These are phyloP conservation scores for Jamesozyma rosinii DNA, from an alignment of 805 yeast genomes.

Conservation along the genomic window DNA sequence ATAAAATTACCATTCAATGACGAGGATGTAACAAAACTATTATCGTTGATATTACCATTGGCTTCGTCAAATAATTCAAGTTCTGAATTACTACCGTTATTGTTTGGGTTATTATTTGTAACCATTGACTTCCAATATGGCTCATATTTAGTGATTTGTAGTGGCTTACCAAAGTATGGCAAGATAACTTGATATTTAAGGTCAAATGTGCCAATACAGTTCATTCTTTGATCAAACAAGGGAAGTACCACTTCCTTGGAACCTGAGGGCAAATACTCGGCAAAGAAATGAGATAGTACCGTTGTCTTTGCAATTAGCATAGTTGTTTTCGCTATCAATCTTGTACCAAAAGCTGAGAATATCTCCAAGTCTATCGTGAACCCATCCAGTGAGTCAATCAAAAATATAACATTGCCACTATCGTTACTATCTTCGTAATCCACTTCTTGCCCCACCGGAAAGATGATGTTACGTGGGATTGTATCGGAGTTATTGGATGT, in stretches of 20 bases:
- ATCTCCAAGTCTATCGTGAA: constrained; percentile 80
- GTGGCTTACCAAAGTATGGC: constrained; percentile 76
- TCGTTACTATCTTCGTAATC: constrained; percentile 4
- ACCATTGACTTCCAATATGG: constrained; percentile 95
- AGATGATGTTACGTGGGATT: constrained; percentile 75
- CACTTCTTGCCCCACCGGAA: constrained; percentile 50
- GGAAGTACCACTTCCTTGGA: constrained; percentile 45
- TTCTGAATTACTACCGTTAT: neutral
- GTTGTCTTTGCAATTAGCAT: constrained; percentile 84
- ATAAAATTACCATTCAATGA: constrained; percentile 77
- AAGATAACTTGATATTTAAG: constrained; percentile 75
- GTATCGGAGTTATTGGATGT: constrained; percentile 68
- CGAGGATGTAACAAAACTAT: constrained; percentile 71
- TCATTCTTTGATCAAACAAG: constrained; percentile 68
- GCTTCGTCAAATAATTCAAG: neutral
- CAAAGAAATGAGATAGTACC: constrained; percentile 48
- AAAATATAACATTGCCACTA: constrained; percentile 51
- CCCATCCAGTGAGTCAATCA: constrained; percentile 65
- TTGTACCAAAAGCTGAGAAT: constrained; percentile 90
- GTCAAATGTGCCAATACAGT: constrained; percentile 70
- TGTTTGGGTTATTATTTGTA: constrained; percentile 29
- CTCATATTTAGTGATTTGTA: constrained; percentile 75
- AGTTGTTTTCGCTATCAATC: constrained; percentile 81
- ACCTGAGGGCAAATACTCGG: constrained; percentile 32
- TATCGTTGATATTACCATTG: neutral